Evolutionary conservation across 2,329 filamentous ascomycete genomes (phyloP), one percentile per base, ranked within the genome.

Genomic region (Apiospora pterosperma): DNA sequence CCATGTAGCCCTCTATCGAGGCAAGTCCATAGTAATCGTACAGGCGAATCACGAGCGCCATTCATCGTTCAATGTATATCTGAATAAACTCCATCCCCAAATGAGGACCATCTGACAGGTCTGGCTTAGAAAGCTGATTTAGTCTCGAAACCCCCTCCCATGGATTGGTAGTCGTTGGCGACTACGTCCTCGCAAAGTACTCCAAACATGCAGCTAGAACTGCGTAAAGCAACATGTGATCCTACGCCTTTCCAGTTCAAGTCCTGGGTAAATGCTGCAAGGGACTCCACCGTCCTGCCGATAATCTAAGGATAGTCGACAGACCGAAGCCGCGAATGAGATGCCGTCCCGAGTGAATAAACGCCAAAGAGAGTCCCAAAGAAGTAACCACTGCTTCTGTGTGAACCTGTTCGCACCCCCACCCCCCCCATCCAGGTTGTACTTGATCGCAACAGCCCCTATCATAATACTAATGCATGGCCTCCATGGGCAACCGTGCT

Each of bases 391-490:
- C 42, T 48, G 23, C 42, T 25, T 48, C 42, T 55, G 48, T 31
- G 21, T 55, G 48, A 55, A 34, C 48, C 48, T 55, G 48, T 55
- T 55, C 48, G 48, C 28, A 55, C 48, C n/a, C n/a, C n/a, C n/a
- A n/a, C n/a, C n/a, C n/a, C n/a, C n/a, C n/a, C 48, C 48, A 55
- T 34, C 48, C 48, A 55, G 48, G 28, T 34, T 55, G 48, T 55
- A 55, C 48, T 34, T 55, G 28, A 55, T 55, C 48, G 31, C 48
- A 28, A 55, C 48, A 55, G 34, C 28, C 48, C 48, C 25, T 55
- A 55, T 55, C 48, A 55, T 55, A 55, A 55, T 55, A 55, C 48
- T 55, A 55, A 55, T 55, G 48, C 48, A 55, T 55, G 28, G 48
- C 48, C 48, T 55, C 48, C 8, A 55, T 12, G 28, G 48, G 28